Evolutionary conservation across 805 yeast genomes (phyloP), one percentile per base, ranked within the genome.

Genomic region (Barnettozyma salicaria): DNA sequence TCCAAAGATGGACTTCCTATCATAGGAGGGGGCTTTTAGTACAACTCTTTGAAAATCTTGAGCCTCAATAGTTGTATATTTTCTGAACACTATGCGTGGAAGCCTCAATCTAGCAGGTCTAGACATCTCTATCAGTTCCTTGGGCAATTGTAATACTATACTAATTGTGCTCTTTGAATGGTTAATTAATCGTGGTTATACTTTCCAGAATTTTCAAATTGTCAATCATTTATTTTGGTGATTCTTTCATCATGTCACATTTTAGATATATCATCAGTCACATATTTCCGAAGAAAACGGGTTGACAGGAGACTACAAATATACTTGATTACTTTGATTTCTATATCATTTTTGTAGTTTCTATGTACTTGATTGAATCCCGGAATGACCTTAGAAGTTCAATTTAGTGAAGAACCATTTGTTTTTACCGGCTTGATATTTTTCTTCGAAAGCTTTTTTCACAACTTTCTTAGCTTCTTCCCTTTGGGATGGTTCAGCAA

Each of bases 351-450:
- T 23, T 20, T 20, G 26, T 20, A 17, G 22, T 4, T n/a, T 24
- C 31, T 19, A 21, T 30, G 19, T 6, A 27, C 22, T 36, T 32
- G n/a, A n/a, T n/a, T n/a, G n/a, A n/a, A n/a, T n/a, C n/a, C n/a
- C n/a, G n/a, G n/a, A n/a, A n/a, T n/a, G n/a, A n/a, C n/a, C 34
- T 47, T 84, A 86, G 76, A 86, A 86, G 75, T 82, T 80, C 68
- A 86, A 82, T 78, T 92, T 92, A 72, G 95, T 80, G 89, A 92
- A 92, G 80, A 92, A 92, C 98, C 98, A 92, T 77, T 88, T 89
- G 89, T 90, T 90, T 84, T 92, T 88, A 70, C 98, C 98, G 67
- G 96, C 87, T 72, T 85, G 94, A 80, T 90, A 95, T 80, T 88
- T 87, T 77, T 90, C 96, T 78, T 92, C 98, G 66, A 92, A 90